Conservation (phyloP, 257 asterid genomes). For the Thymus quinquecostatus region DNA sequence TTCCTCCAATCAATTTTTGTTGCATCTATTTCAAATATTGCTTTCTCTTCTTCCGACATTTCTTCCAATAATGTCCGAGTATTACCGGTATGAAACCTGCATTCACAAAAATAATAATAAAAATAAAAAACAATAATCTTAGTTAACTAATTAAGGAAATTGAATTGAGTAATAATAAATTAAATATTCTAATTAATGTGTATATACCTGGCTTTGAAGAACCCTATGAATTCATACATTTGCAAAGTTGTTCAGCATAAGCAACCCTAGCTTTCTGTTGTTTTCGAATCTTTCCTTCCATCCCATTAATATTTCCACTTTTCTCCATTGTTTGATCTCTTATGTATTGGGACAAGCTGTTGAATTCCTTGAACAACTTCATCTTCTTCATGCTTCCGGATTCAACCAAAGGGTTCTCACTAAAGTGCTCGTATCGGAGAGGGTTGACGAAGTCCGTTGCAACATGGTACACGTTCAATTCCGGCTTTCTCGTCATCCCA, state of each 20-base stretch:
- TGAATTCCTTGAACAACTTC: conserved; percentile 26
- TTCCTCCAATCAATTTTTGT: conserved; percentile 38
- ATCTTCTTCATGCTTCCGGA: conserved; percentile 11
- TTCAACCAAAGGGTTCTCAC: conserved; percentile 24
- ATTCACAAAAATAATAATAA: too few relatives aligned
- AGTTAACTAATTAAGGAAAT: too few relatives aligned
- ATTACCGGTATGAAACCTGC: conserved; percentile 40
- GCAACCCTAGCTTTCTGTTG: conserved; percentile 33
- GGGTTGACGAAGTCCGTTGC: too few relatives aligned
- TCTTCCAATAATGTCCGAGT: conserved; percentile 34
- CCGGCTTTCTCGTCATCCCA: conserved; percentile 26
- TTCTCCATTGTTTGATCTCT: conserved; percentile 16
- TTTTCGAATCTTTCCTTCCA: neutral
- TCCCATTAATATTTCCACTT: neutral
- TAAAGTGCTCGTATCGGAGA: conserved; percentile 20
- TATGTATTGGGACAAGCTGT: conserved; percentile 20
- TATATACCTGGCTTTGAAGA: conserved; percentile 39
- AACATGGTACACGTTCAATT: neutral
- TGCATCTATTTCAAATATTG: conserved; percentile 36
- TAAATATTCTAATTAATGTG: neutral
- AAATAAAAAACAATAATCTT: too few relatives aligned
- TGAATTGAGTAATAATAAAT: too few relatives aligned
- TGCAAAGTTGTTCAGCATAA: conserved; percentile 39
- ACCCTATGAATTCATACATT: conserved; percentile 36
- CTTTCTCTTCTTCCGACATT: conserved; percentile 41